Evolutionary conservation across 495 filamentous ascomycete genomes (phyloP).

Genomic region (Aspergillus indologenus): DNA sequence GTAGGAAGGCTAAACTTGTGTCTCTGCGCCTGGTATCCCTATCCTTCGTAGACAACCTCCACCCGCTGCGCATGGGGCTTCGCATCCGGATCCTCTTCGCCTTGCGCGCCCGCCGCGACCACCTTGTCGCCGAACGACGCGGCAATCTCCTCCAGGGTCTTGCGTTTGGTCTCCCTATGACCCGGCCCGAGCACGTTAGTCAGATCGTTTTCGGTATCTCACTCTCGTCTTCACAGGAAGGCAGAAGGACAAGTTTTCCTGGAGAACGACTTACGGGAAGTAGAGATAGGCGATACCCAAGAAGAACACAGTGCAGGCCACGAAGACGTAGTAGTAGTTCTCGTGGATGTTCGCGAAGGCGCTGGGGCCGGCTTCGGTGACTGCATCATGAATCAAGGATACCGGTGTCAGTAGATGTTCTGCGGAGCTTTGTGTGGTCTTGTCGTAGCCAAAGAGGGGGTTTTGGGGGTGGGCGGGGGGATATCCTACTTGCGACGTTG

Average conservation of each 20-base stretch:
- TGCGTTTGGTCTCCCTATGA: conserved; percentile 47
- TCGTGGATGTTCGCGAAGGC: conserved; percentile 57
- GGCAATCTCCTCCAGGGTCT: conserved; percentile 58
- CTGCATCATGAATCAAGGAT: conserved; percentile 13
- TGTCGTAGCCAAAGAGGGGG: no score
- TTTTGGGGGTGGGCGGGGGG: no score
- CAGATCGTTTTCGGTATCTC: no score
- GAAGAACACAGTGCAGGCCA: conserved; percentile 50
- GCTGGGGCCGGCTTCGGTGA: conserved; percentile 57
- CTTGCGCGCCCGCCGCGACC: conserved; percentile 35
- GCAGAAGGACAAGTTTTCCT: not conserved
- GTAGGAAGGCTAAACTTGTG: no score
- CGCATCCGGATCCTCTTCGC: conserved; percentile 14
- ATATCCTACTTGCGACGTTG: conserved; percentile 51
- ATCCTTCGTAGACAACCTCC: conserved; percentile 13
- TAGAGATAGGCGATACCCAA: conserved; percentile 50
- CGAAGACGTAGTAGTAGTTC: conserved; percentile 62
- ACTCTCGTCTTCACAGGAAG: conserved; percentile 13
- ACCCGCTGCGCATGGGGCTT: conserved; percentile 18
- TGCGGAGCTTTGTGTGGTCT: no score
- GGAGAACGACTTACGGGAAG: conserved; percentile 44
- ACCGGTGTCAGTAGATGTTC: no score
- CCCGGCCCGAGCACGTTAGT: no score
- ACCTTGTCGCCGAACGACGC: conserved; percentile 56
- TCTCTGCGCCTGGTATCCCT: not conserved